phyloP scores from a whole-genome alignment of 768 basidiomycete species.

The Psilocybe cubensis region DNA sequence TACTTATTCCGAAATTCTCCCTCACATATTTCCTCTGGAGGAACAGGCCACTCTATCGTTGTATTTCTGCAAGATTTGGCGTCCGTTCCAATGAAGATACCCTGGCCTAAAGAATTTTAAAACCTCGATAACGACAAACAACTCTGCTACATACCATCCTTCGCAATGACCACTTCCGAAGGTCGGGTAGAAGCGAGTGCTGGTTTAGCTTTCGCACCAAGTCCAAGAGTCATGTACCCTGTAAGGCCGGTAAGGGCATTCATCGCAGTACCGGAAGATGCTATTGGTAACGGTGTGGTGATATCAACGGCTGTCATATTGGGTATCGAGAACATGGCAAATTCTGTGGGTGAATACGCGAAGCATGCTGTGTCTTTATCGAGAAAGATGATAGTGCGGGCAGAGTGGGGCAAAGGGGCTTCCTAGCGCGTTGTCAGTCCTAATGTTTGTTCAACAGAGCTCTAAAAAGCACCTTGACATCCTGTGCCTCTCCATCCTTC shows the following conservation, averaged over 20 bases:
- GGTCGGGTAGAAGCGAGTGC: slow-evolving; percentile 57
- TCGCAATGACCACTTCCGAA: slow-evolving; percentile 70
- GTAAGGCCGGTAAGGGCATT: slow-evolving; percentile 80
- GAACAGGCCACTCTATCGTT: slow-evolving; percentile 73
- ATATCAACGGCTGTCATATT: slow-evolving; percentile 63
- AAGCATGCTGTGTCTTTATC: slow-evolving; percentile 64
- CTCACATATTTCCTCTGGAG: slow-evolving; percentile 80
- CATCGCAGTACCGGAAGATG: slow-evolving; percentile 56
- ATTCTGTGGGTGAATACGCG: slow-evolving; percentile 80
- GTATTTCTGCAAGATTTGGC: slow-evolving; percentile 53
- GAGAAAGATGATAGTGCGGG: slow-evolving; percentile 82
- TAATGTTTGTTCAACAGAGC: slow-evolving; percentile 1
- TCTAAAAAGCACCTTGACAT: slow-evolving; percentile 54
- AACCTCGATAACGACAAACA: background rate
- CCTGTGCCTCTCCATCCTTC: slow-evolving; percentile 83
- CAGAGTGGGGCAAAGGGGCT: slow-evolving; percentile 82
- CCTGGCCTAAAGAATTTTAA: slow-evolving; percentile 55
- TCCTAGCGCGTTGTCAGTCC: slow-evolving; percentile 54
- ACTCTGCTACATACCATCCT: slow-evolving; percentile 63
- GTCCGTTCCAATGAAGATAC: slow-evolving; percentile 63
- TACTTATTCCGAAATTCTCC: background rate
- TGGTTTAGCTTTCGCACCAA: slow-evolving; percentile 77
- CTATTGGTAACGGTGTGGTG: slow-evolving; percentile 47
- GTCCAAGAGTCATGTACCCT: slow-evolving; percentile 84
- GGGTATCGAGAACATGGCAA: slow-evolving; percentile 71